Percentiles rank a stretch among this genome's conserved stretches.
phyloP scores from a whole-genome alignment of 352 stramenopile species.

The Globisporangium solare region DNA sequence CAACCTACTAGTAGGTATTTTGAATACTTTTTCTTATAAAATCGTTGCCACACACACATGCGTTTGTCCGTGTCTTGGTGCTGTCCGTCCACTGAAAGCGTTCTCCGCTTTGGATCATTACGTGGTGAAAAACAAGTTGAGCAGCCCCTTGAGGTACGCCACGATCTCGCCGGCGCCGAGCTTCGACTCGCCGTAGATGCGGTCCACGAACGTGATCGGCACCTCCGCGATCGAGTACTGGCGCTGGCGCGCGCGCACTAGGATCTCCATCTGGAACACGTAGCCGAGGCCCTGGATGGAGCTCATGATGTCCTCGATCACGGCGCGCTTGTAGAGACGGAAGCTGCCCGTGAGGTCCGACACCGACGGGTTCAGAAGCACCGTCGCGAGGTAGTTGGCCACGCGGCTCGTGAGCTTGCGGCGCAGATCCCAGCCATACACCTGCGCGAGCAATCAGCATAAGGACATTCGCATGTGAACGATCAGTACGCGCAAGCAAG shows the following conservation, averaged over 20 bases:
- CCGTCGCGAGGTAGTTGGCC: conserved; percentile 97
- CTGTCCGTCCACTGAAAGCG: neutral
- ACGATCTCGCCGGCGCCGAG: conserved; percentile 97
- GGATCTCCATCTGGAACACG: conserved; percentile 99
- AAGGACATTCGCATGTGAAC: neutral
- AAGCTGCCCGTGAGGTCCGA: conserved; percentile 97
- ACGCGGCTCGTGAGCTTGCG: conserved; percentile 96
- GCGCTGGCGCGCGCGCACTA: conserved; percentile 91
- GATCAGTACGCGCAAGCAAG: neutral
- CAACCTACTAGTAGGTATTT: conserved; percentile 11
- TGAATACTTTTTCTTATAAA: conserved; percentile 5
- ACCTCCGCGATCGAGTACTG: conserved; percentile 94
- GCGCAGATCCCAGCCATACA: conserved; percentile 95
- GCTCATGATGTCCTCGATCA: conserved; percentile 94
- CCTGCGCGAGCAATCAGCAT: conserved; percentile 27
- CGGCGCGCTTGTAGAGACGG: conserved; percentile 94
- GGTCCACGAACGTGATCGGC: conserved; percentile 98
- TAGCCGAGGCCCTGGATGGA: conserved; percentile 90
- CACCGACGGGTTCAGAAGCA: conserved; percentile 93
- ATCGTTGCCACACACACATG: neutral
- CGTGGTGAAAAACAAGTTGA: conserved; percentile 96
- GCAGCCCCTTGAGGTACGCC: conserved; percentile 94
- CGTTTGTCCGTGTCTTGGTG: neutral
- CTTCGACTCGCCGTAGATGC: conserved; percentile 98
- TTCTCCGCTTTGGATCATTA: conserved; percentile 30